These are phyloP conservation scores for Pythium pectinolyticum DNA, from an alignment of 352 stramenopile species.

Conservation along the genomic window DNA sequence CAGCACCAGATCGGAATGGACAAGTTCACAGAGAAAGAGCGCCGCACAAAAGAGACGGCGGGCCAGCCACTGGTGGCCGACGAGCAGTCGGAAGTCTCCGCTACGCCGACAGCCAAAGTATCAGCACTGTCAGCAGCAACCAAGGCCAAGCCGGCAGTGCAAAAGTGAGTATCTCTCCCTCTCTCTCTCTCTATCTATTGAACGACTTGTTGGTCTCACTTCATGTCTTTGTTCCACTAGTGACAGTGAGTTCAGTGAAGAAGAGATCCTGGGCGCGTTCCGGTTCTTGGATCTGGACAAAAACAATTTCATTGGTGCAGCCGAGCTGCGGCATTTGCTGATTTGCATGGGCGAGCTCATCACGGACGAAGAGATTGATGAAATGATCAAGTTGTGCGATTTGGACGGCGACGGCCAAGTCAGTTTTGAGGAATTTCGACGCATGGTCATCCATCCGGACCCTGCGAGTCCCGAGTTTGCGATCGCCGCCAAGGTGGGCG, in stretches of 20 bases:
- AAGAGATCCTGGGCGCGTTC: conserved; percentile 91
- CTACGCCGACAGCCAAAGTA: conserved; percentile 23
- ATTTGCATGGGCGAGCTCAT: conserved; percentile 96
- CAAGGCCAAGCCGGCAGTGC: conserved; percentile 18
- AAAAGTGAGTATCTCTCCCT: conserved; percentile 33
- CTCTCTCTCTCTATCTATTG: too few relatives aligned
- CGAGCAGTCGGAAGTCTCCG: conserved; percentile 27
- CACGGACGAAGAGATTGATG: conserved; percentile 92
- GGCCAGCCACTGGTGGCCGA: conserved; percentile 24
- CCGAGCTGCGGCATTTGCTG: conserved; percentile 91
- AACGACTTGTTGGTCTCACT: neutral
- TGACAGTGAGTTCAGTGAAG: conserved; percentile 88
- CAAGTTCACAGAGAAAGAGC: conserved; percentile 68
- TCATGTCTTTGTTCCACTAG: conserved; percentile 10
- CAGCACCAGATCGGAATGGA: conserved; percentile 88
- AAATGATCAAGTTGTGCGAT: conserved; percentile 94
- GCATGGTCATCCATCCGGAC: conserved; percentile 90
- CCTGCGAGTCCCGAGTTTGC: conserved; percentile 80
- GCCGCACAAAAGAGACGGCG: conserved; percentile 63
- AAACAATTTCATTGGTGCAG: conserved; percentile 92
- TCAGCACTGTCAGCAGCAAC: conserved; percentile 32
- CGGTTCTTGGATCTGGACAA: conserved; percentile 93
- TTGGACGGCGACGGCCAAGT: conserved; percentile 92
- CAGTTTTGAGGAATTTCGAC: conserved; percentile 90
- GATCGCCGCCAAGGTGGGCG: conserved; percentile 31